Evolutionary conservation across 257 asterid species (phyloP), one percentile per base, ranked within the genome.

Genomic region (Ballota nigra): DNA sequence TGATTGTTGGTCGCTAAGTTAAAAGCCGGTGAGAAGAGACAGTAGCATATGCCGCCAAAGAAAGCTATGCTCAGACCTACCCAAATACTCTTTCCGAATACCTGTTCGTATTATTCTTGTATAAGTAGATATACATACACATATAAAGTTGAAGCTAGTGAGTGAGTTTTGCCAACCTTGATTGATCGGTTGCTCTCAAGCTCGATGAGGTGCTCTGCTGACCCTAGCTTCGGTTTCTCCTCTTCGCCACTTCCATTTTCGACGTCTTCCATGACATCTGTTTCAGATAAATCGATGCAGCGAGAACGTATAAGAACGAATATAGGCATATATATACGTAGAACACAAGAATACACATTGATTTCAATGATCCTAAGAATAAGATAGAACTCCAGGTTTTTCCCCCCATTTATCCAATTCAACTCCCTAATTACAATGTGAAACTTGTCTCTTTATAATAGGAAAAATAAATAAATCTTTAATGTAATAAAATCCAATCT

Each of bases 1-100:
- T 81, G 88, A 29, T 86, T 68, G 63, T 85, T 85, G 0, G 90
- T 85, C 0, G 90, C 90, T 20, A 85, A 74, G 84, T 85, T 85
- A 63, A 86, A 81, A 1, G 86, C 81, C 1, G 91, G 88, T 0
- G 91, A 86, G 77, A 86, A 83, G 33, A 83, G 83, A 8, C 86
- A 72, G 66, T 76, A 86, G 52, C 83, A 79, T 2, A 68, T 43
- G 0, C 91, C 85, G 4, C 72, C 88, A 1, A 83, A 86, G 70
- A 83, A 86, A 7, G 84, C 77, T 43, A 83, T 77, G 79, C 75
- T 43, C 76, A 81, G 58, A 5, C 88, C 86, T 36, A 83, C 16
- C 72, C 73, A 74, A 0, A 79, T 74, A 16, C 86, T 77, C 86
- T 77, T 86, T 8, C 88, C 86, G 0, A 81, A 66, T 1, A 85